Percentiles rank a stretch among this genome's conserved stretches.
Evolutionary conservation across 2,329 filamentous ascomycete species (phyloP).

Genomic region (Colletotrichum sidae): DNA sequence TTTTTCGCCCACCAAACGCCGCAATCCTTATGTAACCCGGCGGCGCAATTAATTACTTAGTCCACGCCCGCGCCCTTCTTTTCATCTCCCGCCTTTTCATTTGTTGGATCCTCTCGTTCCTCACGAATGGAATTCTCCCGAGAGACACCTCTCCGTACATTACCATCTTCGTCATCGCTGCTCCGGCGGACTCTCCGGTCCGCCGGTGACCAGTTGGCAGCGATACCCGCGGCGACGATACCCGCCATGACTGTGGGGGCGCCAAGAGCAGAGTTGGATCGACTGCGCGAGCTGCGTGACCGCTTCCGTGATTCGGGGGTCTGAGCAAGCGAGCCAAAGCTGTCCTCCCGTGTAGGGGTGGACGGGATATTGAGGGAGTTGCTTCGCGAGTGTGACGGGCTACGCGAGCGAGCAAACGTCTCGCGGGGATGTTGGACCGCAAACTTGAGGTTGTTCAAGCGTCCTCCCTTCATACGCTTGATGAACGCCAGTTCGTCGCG

Average conservation of each 20-base stretch:
- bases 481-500: slow-evolving; percentile 85
- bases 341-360: slow-evolving; percentile 72
- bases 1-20: slow-evolving; percentile 26
- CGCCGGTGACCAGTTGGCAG: slow-evolving; percentile 80
- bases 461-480: slow-evolving; percentile 83
- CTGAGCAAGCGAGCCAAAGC: slow-evolving; percentile 59
- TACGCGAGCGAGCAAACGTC: slow-evolving; percentile 71
- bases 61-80: slow-evolving; percentile 22
- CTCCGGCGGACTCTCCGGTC: slow-evolving; percentile 58
- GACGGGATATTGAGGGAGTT: slow-evolving; percentile 71
- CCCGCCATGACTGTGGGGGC: slow-evolving; percentile 86
- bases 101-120: slow-evolving; percentile 21
- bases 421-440: slow-evolving; percentile 81
- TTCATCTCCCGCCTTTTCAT: slow-evolving; percentile 30
- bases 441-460: slow-evolving; percentile 84
- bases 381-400: slow-evolving; percentile 72
- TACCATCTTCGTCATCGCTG: slow-evolving; percentile 47
- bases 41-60: slow-evolving; percentile 30
- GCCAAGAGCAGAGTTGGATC: slow-evolving; percentile 77
- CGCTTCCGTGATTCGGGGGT: slow-evolving; percentile 73
- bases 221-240: slow-evolving; percentile 81
- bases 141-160: slow-evolving; percentile 27
- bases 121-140: slow-evolving; percentile 33
- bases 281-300: slow-evolving; percentile 74
- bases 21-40: slow-evolving; percentile 18